These are phyloP conservation scores for Rhizopogon roseolus DNA, from an alignment of 768 basidiomycete species.

Conservation along the genomic window DNA sequence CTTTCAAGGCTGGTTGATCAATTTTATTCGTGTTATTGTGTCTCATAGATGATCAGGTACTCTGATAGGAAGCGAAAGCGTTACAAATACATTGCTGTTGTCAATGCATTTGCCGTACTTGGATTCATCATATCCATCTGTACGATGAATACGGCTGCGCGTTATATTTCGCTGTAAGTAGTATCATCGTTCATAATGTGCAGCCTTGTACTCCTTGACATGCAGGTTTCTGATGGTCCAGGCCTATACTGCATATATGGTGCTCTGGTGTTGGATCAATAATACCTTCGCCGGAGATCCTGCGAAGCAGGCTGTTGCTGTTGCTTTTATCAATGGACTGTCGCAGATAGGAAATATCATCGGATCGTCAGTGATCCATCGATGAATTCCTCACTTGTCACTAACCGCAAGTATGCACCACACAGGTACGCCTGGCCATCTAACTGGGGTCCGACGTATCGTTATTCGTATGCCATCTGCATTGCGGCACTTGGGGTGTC, in stretches of 20 bases:
- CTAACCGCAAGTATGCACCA: background rate
- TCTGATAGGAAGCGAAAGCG: constrained; percentile 66
- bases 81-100: constrained; percentile 55
- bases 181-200: background rate
- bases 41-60: constrained; percentile 35
- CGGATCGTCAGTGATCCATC: constrained; percentile 53
- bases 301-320: constrained; percentile 73
- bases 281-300: constrained; percentile 65
- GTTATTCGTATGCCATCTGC: constrained; percentile 65
- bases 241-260: constrained; percentile 64
- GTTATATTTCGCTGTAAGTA: constrained; percentile 60
- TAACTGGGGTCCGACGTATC: constrained; percentile 63
- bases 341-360: constrained; percentile 76
- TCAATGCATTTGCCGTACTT: constrained; percentile 50
- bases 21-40: background rate
- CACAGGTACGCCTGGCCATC: constrained; percentile 57
- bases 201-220: background rate
- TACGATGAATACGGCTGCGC: constrained; percentile 53
- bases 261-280: constrained; percentile 45
- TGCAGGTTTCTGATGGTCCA: constrained; percentile 67
- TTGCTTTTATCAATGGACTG: constrained; percentile 75
- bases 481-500: constrained; percentile 28
- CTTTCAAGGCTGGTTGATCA: constrained; percentile 1
- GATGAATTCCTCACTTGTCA: background rate
- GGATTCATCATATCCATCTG: constrained; percentile 63